phyloP scores from a whole-genome alignment of 805 yeast genomes.

The Saccharomycopsis babjevae region DNA sequence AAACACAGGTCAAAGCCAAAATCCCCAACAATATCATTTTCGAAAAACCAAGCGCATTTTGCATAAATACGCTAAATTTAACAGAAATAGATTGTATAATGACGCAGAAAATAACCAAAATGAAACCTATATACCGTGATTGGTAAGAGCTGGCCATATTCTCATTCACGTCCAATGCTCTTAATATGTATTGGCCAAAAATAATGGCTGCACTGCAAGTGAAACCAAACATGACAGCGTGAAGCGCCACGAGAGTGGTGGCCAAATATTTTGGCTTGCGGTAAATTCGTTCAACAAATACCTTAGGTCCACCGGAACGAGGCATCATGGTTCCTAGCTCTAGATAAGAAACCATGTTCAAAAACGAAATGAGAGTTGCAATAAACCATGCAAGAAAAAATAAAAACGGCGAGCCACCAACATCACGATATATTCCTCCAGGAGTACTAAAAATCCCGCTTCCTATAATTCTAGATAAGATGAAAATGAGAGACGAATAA shows the following conservation, averaged over 20 bases:
- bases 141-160: slow-evolving; percentile 28
- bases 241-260: slow-evolving; percentile 40
- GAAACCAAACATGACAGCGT: slow-evolving; percentile 44
- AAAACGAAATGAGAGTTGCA: slow-evolving; percentile 51
- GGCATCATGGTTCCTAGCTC: slow-evolving; percentile 67
- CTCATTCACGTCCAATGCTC: slow-evolving; percentile 33
- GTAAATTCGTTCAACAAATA: slow-evolving; percentile 59
- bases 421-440: slow-evolving; percentile 51
- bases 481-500: slow-evolving; percentile 52
- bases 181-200: slow-evolving; percentile 50
- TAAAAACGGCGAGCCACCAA: slow-evolving; percentile 55
- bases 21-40: slow-evolving; percentile 45
- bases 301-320: slow-evolving; percentile 67
- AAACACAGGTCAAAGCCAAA: slow-evolving; percentile 49
- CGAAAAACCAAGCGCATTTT: slow-evolving; percentile 52
- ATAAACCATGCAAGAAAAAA: slow-evolving; percentile 55
- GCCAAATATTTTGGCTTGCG: slow-evolving; percentile 47
- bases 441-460: slow-evolving; percentile 73
- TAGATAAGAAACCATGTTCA: slow-evolving; percentile 56
- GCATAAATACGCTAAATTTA: slow-evolving; percentile 47
- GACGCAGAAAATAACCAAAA: slow-evolving; percentile 28
- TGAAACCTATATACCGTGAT: slow-evolving; percentile 35
- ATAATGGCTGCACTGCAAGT: slow-evolving; percentile 46
- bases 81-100: slow-evolving; percentile 50
- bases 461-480: slow-evolving; percentile 62